A percentile compares a stretch with the other conserved stretches of the same genome.
Evolutionary conservation across 176 grass and related monocot genomes (phyloP).

Genomic region (Hyparrhenia diplandra): DNA sequence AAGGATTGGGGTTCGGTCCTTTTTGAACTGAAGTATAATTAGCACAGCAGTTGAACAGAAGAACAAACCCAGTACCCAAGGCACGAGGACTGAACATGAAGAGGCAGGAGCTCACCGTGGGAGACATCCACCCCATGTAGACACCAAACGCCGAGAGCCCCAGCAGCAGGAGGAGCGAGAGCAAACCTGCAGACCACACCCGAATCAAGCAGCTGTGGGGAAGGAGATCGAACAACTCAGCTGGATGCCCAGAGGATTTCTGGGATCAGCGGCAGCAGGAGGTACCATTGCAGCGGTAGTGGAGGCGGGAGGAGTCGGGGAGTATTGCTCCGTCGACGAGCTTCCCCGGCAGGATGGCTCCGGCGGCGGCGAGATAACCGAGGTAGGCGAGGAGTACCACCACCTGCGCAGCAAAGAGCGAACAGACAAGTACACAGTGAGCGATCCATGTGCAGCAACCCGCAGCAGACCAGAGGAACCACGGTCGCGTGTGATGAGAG

Average conservation of each 20-base stretch:
- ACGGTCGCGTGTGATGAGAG: background rate
- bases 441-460: background rate
- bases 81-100: background rate
- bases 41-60: background rate
- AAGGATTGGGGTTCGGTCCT: background rate
- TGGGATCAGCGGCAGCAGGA: background rate
- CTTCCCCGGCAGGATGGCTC: conserved; percentile 69
- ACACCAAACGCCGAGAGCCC: conserved; percentile 37
- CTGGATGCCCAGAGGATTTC: background rate
- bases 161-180: conserved; percentile 57
- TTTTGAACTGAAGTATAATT: background rate
- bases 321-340: conserved; percentile 72
- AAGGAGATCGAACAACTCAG: background rate
- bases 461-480: background rate
- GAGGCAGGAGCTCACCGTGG: conserved; percentile 38
- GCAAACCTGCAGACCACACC: conserved; percentile 42
- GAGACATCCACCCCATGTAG: conserved; percentile 61
- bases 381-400: conserved; percentile 65
- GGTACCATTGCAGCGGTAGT: conserved; percentile 89
- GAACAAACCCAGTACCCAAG: background rate
- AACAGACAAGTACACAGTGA: background rate
- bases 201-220: background rate
- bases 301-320: conserved; percentile 74
- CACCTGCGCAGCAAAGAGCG: conserved; percentile 28
- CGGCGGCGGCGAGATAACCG: conserved; percentile 65